These are phyloP conservation scores for Alectoria sarmentosa DNA, from an alignment of 495 filamentous ascomycete species.

Conservation along the genomic window DNA sequence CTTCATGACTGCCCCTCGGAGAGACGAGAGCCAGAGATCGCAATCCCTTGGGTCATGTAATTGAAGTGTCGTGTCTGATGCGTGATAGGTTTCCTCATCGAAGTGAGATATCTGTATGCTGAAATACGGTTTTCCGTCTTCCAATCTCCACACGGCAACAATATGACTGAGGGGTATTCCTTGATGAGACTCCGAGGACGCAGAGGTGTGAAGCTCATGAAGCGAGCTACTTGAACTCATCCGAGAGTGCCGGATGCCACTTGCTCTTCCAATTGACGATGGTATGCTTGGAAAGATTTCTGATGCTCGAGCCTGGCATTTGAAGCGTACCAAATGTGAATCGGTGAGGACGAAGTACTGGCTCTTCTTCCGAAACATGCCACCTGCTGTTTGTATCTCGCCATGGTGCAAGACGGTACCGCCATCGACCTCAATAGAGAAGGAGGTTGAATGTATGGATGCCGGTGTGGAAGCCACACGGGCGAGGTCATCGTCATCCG, in stretches of 20 bases:
- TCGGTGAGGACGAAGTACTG: slow-evolving; percentile 91
- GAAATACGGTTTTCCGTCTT: slow-evolving; percentile 70
- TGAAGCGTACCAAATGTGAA: slow-evolving; percentile 74
- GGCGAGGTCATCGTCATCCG: slow-evolving; percentile 39
- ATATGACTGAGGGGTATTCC: slow-evolving; percentile 65
- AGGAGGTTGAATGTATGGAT: slow-evolving; percentile 30
- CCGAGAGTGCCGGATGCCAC: slow-evolving; percentile 43
- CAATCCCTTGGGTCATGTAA: slow-evolving; percentile 66
- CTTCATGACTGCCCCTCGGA: slow-evolving; percentile 54
- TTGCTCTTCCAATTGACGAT: slow-evolving; percentile 35
- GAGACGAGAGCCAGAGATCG: slow-evolving; percentile 65
- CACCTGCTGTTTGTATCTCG: slow-evolving; percentile 70
- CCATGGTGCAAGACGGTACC: slow-evolving; percentile 56
- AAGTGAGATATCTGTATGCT: slow-evolving; percentile 71
- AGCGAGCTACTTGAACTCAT: slow-evolving; percentile 46
- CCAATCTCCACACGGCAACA: slow-evolving; percentile 70
- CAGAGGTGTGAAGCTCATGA: slow-evolving; percentile 51
- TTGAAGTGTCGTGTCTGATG: slow-evolving; percentile 58
- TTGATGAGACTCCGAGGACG: slow-evolving; percentile 43
- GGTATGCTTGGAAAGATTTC: slow-evolving; percentile 54
- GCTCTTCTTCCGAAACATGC: slow-evolving; percentile 76
- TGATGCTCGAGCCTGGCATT: slow-evolving; percentile 61
- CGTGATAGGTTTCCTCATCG: slow-evolving; percentile 61
- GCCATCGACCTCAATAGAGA: slow-evolving; percentile 19
- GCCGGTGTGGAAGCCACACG: slow-evolving; percentile 22